These are phyloP conservation scores for Trichocladium antarcticum DNA, from an alignment of 495 filamentous ascomycete genomes.

Conservation along the genomic window DNA sequence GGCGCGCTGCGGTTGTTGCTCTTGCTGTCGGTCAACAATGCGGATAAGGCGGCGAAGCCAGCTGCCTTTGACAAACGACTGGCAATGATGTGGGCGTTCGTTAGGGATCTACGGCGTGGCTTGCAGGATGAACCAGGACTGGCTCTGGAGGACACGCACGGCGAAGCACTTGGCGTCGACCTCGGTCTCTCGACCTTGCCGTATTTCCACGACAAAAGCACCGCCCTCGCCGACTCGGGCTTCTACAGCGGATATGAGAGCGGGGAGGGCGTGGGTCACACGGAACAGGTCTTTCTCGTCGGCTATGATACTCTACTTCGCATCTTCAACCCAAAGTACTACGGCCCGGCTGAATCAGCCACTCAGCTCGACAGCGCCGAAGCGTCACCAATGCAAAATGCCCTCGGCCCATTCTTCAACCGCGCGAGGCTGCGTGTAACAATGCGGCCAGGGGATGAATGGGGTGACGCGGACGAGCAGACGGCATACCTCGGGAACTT, in stretches of 20 bases:
- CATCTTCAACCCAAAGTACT: slow-evolving; percentile 77
- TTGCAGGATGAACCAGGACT: neutral
- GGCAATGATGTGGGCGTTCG: slow-evolving; percentile 78
- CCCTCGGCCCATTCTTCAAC: slow-evolving; percentile 57
- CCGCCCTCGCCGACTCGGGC: slow-evolving; percentile 47
- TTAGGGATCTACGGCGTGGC: slow-evolving; percentile 43
- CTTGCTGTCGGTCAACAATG: slow-evolving; percentile 81
- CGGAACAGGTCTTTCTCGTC: slow-evolving; percentile 64
- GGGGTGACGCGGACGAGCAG: slow-evolving; percentile 53
- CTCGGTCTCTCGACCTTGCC: slow-evolving; percentile 72
- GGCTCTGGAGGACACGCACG: slow-evolving; percentile 1
- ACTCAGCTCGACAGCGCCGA: slow-evolving; percentile 23
- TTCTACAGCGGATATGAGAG: slow-evolving; percentile 33
- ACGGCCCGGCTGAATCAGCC: slow-evolving; percentile 33
- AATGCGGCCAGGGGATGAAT: slow-evolving; percentile 54
- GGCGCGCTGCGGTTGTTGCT: slow-evolving; percentile 52
- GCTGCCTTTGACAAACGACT: slow-evolving; percentile 73
- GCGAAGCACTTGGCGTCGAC: slow-evolving; percentile 45
- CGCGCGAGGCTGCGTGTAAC: slow-evolving; percentile 62
- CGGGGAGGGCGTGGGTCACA: neutral
- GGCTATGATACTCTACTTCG: slow-evolving; percentile 84
- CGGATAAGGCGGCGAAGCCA: slow-evolving; percentile 80
- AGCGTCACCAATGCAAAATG: slow-evolving; percentile 29
- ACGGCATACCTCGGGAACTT: slow-evolving; percentile 45
- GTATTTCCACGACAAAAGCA: slow-evolving; percentile 75